These are phyloP conservation scores for Beauveria australis DNA, from an alignment of 2,329 filamentous ascomycete species.

Conservation along the genomic window DNA sequence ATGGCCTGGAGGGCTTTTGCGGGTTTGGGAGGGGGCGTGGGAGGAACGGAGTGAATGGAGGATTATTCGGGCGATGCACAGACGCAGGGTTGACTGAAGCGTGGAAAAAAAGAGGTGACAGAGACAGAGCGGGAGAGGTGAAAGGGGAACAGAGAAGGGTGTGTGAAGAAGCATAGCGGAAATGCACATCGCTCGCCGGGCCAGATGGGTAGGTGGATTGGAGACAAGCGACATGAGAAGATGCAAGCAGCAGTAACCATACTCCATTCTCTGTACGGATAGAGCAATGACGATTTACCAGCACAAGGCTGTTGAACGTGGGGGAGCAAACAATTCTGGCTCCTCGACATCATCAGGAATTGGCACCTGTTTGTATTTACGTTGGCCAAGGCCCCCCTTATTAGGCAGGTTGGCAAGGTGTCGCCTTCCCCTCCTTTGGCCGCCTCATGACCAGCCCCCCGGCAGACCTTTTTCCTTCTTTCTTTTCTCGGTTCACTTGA, in stretches of 20 bases:
- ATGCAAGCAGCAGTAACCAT: too few species aligned
- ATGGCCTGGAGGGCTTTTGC: background rate
- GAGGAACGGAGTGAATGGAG: background rate
- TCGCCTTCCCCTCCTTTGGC: background rate
- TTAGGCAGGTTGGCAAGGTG: too few species aligned
- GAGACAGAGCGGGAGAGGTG: background rate
- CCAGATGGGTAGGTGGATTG: background rate
- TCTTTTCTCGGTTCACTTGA: too few species aligned
- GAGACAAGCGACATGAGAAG: background rate
- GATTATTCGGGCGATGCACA: background rate
- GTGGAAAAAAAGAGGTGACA: background rate
- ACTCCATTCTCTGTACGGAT: too few species aligned
- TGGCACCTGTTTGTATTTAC: too few species aligned
- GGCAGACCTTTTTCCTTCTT: background rate
- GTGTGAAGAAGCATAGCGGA: background rate
- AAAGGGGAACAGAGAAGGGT: background rate
- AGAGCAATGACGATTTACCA: too few species aligned
- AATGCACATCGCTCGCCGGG: background rate
- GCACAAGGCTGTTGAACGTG: too few species aligned
- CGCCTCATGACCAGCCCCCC: background rate
- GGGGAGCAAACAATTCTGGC: too few species aligned
- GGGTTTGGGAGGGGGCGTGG: background rate
- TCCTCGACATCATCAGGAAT: too few species aligned
- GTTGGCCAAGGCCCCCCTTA: too few species aligned
- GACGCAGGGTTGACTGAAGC: background rate